Conservation (phyloP, 2,329 filamentous ascomycete species). For the Penicillium sp. region DNA sequence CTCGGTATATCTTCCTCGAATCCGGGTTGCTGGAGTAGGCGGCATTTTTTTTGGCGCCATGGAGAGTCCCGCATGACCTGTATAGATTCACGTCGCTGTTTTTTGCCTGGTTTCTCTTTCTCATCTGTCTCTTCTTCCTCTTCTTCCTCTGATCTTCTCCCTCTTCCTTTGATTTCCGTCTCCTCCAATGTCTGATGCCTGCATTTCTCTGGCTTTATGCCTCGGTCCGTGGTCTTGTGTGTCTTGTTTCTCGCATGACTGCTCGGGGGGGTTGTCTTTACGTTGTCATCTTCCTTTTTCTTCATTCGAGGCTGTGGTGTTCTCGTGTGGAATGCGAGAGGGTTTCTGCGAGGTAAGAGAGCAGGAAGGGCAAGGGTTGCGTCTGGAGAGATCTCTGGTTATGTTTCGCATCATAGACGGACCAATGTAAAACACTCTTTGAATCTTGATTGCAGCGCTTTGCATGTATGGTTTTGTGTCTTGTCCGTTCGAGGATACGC, state of each 20-base stretch:
- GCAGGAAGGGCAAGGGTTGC: slow-evolving; percentile 33
- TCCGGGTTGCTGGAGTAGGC: slow-evolving; percentile 40
- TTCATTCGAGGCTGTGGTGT: slow-evolving; percentile 25
- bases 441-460: slow-evolving; percentile 9
- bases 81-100: slow-evolving; percentile 44
- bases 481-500: background rate
- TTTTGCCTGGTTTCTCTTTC: slow-evolving; percentile 13
- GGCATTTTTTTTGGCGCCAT: slow-evolving; percentile 44
- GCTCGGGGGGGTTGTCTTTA: background rate
- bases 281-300: slow-evolving; percentile 22
- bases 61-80: slow-evolving; percentile 38
- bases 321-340: slow-evolving; percentile 25
- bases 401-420: slow-evolving; percentile 44
- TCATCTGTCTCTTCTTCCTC: slow-evolving; percentile 13
- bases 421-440: slow-evolving; percentile 44
- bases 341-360: slow-evolving; percentile 13
- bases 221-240: slow-evolving; percentile 32
- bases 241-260: slow-evolving; percentile 26
- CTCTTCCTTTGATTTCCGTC: slow-evolving; percentile 17
- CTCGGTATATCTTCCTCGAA: slow-evolving; percentile 38
- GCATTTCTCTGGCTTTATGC: slow-evolving; percentile 25
- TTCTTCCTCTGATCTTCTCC: slow-evolving; percentile 28
- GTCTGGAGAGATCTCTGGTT: slow-evolving; percentile 34
- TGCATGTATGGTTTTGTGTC: background rate
- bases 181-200: slow-evolving; percentile 32